Conservation (phyloP, 2,329 filamentous ascomycete genomes). For the Alternaria arborescens region DNA sequence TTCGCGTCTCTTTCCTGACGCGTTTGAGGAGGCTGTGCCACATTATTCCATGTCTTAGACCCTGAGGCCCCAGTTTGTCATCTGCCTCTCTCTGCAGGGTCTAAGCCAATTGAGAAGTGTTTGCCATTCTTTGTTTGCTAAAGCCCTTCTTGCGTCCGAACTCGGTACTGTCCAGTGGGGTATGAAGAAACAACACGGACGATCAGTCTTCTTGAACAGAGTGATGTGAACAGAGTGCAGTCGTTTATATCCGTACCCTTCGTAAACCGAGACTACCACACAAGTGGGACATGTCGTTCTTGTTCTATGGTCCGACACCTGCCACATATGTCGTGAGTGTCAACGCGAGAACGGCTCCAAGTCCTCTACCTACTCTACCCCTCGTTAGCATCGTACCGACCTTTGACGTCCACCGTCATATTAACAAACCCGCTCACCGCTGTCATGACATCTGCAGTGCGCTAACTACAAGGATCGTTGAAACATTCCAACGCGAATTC, state of each 20-base stretch:
- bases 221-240: slow-evolving; percentile 3
- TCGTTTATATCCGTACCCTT: slow-evolving; percentile 11
- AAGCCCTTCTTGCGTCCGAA: slow-evolving; percentile 13
- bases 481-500: slow-evolving; percentile 27
- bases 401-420: slow-evolving; percentile 4
- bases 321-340: background rate
- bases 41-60: slow-evolving; percentile 44
- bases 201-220: slow-evolving; percentile 8
- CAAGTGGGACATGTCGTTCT: background rate
- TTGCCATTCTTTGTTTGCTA: slow-evolving; percentile 21
- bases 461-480: slow-evolving; percentile 15
- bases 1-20: slow-evolving; percentile 26
- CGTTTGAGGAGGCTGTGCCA: slow-evolving; percentile 41
- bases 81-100: slow-evolving; percentile 45
- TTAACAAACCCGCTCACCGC: slow-evolving; percentile 16
- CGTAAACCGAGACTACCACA: slow-evolving; percentile 4
- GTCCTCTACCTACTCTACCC: background rate
- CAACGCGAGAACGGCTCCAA: slow-evolving; percentile 3
- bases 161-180: slow-evolving; percentile 13
- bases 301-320: background rate
- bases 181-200: slow-evolving; percentile 11
- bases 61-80: slow-evolving; percentile 42
- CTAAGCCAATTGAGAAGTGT: slow-evolving; percentile 26
- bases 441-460: slow-evolving; percentile 18
- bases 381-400: slow-evolving; percentile 1